phyloP scores from a whole-genome alignment of 192 early-diverging fungal genomes.

The Rhizophagus clarus region DNA sequence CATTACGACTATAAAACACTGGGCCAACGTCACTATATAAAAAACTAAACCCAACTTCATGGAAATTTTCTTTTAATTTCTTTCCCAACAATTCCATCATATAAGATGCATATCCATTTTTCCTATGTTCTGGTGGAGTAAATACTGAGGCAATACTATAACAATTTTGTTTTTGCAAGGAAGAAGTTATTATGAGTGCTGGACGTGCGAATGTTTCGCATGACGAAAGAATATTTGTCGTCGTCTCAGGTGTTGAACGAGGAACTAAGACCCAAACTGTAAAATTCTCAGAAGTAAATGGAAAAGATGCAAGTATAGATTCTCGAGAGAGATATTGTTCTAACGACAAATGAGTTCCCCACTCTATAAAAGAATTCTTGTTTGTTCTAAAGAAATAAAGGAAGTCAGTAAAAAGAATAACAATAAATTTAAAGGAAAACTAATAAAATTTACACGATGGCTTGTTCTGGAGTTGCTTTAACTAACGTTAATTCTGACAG shows the following conservation, averaged over 20 bases:
- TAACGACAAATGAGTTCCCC: constrained; percentile 9
- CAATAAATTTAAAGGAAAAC: neutral
- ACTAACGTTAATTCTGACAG: neutral
- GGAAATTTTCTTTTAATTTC: constrained; percentile 2
- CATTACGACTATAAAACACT: constrained; percentile 14
- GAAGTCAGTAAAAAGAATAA: neutral
- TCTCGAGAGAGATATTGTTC: constrained; percentile 22
- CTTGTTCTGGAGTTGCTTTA: constrained; percentile 25
- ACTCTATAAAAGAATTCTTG: constrained; percentile 14
- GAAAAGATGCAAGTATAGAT: neutral
- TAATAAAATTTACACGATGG: neutral
- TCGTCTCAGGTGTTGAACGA: neutral
- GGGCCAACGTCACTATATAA: constrained; percentile 19
- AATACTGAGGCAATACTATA: constrained; percentile 29
- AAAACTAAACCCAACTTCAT: constrained; percentile 17
- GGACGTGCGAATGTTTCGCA: constrained; percentile 16
- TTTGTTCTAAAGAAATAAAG: constrained; percentile 5
- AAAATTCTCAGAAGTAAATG: constrained; percentile 14
- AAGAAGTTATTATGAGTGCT: neutral
- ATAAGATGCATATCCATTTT: constrained; percentile 25
- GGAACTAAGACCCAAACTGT: constrained; percentile 17
- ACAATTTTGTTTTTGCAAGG: constrained; percentile 7
- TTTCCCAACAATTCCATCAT: constrained; percentile 21
- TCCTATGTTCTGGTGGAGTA: neutral
- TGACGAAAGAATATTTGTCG: neutral